Percentiles rank a stretch among this genome's conserved stretches.
Evolutionary conservation across 768 basidiomycete genomes (phyloP).

Genomic region (Xanthoconium stramineum): DNA sequence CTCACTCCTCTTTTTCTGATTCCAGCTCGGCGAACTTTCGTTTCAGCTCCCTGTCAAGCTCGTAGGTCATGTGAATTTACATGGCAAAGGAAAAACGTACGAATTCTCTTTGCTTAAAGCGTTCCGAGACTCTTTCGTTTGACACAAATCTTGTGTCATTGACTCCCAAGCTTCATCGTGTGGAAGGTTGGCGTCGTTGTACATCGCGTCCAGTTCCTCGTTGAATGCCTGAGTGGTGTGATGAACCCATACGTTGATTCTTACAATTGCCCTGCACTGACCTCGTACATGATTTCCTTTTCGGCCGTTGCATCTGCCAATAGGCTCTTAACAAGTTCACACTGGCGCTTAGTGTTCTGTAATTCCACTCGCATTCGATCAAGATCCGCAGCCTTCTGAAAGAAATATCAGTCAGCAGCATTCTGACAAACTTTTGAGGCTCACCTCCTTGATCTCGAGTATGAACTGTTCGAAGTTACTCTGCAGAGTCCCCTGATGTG

Average conservation of each 20-base stretch:
- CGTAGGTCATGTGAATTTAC: slow-evolving; percentile 1
- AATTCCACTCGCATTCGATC: slow-evolving; percentile 63
- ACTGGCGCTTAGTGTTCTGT: slow-evolving; percentile 66
- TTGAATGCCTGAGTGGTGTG: slow-evolving; percentile 74
- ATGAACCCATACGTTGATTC: not conserved
- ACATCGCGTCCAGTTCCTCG: slow-evolving; percentile 90
- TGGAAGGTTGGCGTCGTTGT: slow-evolving; percentile 78
- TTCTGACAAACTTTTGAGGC: slow-evolving; percentile 6
- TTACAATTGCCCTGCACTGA: slow-evolving; percentile 33
- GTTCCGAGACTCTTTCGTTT: slow-evolving; percentile 76
- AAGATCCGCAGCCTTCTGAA: slow-evolving; percentile 59
- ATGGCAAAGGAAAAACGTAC: slow-evolving; percentile 41
- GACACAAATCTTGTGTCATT: slow-evolving; percentile 66
- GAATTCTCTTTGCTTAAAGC: slow-evolving; percentile 74
- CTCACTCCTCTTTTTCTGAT: slow-evolving; percentile 78
- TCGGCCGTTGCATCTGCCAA: slow-evolving; percentile 76
- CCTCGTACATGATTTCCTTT: slow-evolving; percentile 93
- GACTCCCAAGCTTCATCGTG: slow-evolving; percentile 81
- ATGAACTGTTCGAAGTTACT: slow-evolving; percentile 47
- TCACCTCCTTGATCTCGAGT: slow-evolving; percentile 57
- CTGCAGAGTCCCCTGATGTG: slow-evolving; percentile 55
- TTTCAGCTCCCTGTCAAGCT: slow-evolving; percentile 55
- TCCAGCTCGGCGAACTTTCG: slow-evolving; percentile 67
- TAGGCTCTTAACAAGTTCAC: slow-evolving; percentile 75
- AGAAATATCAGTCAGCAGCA: not conserved